A percentile compares a stretch with the other conserved stretches of the same genome.
Conservation (phyloP, 176 grass and related monocot species). For the Lolium perenne region DNA sequence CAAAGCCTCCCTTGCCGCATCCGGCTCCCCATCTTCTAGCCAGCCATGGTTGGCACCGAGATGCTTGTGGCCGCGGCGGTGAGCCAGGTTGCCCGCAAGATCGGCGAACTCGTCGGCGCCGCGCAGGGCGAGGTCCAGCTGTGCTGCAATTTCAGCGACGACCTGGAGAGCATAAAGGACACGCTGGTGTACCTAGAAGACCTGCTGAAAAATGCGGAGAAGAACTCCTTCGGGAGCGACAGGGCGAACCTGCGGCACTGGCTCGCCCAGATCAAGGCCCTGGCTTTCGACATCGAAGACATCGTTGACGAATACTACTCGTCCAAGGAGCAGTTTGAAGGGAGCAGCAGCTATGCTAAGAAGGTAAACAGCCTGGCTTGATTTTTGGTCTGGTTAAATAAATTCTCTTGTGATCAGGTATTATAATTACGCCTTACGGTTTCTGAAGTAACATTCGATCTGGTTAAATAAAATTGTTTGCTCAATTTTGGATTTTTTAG, state of each 20-base stretch:
- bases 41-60: slow-evolving; percentile 45
- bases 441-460: too few relatives aligned
- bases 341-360: slow-evolving; percentile 26
- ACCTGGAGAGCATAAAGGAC: slow-evolving; percentile 44
- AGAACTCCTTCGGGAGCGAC: slow-evolving; percentile 48
- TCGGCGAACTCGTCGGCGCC: slow-evolving; percentile 22
- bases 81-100: slow-evolving; percentile 54
- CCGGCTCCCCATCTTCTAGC: not conserved
- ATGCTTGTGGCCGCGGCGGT: slow-evolving; percentile 52
- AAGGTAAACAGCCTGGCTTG: slow-evolving; percentile 13
- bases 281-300: slow-evolving; percentile 57
- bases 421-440: too few relatives aligned
- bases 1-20: not conserved
- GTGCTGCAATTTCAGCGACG: slow-evolving; percentile 55
- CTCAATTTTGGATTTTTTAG: too few relatives aligned
- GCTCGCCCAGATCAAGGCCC: slow-evolving; percentile 51
- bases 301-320: slow-evolving; percentile 50
- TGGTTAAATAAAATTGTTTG: too few relatives aligned
- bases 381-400: not conserved
- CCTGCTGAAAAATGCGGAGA: slow-evolving; percentile 50
- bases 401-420: not conserved
- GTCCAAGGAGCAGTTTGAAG: slow-evolving; percentile 44
- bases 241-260: slow-evolving; percentile 46
- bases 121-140: slow-evolving; percentile 45
- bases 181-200: slow-evolving; percentile 43